These are phyloP conservation scores for Adansonia gregorii DNA, from an alignment of 441 rosid genomes.

Conservation along the genomic window DNA sequence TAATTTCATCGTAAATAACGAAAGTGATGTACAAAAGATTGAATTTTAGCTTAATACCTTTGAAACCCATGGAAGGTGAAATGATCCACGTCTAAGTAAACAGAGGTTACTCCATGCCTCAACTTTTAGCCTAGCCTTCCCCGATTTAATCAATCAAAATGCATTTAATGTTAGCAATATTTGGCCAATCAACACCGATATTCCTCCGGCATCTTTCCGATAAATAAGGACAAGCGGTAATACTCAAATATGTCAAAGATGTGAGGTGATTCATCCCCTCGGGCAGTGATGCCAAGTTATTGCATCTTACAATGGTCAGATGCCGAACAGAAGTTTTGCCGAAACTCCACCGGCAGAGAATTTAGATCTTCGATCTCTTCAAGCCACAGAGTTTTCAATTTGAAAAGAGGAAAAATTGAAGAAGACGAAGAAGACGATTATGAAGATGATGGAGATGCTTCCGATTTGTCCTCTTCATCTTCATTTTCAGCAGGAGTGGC, in stretches of 20 bases:
- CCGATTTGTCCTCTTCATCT: not conserved
- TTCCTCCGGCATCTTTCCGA: too few species aligned
- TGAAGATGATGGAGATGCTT: not conserved
- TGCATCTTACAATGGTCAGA: not conserved
- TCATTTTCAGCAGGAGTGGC: not conserved
- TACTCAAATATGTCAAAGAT: too few species aligned
- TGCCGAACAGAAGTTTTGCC: not conserved
- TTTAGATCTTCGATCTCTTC: not conserved
- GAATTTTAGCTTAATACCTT: not conserved
- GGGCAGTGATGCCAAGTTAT: not conserved
- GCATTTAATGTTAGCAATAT: not conserved
- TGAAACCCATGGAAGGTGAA: not conserved
- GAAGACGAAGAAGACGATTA: too few species aligned
- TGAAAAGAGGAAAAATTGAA: not conserved
- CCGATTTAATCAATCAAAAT: too few species aligned
- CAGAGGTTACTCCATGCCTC: not conserved
- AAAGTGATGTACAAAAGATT: not conserved
- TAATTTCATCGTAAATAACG: too few species aligned
- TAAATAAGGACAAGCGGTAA: too few species aligned
- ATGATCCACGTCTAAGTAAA: too few species aligned
- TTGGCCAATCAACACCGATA: not conserved
- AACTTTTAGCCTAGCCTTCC: not conserved
- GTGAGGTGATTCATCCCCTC: too few species aligned
- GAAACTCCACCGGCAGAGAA: not conserved
- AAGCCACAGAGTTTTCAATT: not conserved